phyloP scores from a whole-genome alignment of 768 basidiomycete species.

The Rhodotorula kratochvilovae region DNA sequence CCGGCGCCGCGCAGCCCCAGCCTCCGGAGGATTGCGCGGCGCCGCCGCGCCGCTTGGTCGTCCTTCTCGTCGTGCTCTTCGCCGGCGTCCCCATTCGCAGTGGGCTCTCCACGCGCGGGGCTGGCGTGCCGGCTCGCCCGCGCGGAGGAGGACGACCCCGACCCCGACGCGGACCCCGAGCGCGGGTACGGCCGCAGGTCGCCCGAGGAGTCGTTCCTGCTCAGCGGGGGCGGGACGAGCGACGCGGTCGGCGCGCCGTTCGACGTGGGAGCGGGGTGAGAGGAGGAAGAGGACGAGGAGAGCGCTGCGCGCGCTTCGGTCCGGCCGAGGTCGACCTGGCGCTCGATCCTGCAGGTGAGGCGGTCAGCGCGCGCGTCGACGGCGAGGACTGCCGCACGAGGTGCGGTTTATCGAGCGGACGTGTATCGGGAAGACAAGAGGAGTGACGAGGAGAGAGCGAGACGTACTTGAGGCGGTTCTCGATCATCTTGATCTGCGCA shows the following conservation, averaged over 20 bases:
- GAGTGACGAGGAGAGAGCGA: not conserved
- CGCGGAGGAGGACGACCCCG: no score
- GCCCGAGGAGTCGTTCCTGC: not conserved
- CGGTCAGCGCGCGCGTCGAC: no score
- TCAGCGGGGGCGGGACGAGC: not conserved
- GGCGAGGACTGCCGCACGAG: no score
- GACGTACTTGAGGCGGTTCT: conserved; percentile 64
- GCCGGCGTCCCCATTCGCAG: not conserved
- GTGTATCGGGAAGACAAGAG: not conserved
- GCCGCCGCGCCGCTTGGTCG: not conserved
- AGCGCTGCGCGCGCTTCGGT: conserved; percentile 16
- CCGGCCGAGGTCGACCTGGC: conserved; percentile 39
- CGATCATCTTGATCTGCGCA: conserved; percentile 79
- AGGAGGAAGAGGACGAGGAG: no score
- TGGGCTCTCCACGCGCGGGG: no score
- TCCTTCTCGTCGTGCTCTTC: not conserved
- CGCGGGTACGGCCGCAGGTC: no score
- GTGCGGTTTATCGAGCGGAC: no score
- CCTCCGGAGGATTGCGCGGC: conserved; percentile 12
- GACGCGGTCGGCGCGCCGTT: no score
- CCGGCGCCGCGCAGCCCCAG: conserved; percentile 10
- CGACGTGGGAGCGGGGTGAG: no score
- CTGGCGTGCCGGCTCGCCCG: no score
- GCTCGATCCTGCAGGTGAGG: conserved; percentile 33
- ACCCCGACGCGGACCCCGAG: no score